These are phyloP conservation scores for Dalbergia oliveri DNA, from an alignment of 306 rosid genomes.

Conservation along the genomic window DNA sequence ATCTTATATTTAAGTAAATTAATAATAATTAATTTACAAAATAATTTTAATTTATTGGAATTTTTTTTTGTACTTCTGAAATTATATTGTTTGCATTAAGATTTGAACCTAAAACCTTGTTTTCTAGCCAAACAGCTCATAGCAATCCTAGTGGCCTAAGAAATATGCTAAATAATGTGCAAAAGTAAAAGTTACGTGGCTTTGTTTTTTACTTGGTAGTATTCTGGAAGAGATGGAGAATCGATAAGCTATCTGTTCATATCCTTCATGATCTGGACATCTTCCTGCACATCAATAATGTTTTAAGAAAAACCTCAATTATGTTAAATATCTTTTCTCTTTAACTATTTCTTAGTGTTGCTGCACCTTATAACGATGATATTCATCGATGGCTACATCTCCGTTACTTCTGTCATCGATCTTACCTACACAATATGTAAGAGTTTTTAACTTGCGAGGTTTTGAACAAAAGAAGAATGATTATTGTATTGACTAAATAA, in stretches of 20 bases:
- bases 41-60: not conserved
- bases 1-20: not conserved
- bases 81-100: too few relatives aligned
- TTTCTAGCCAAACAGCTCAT: too few relatives aligned
- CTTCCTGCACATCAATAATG: constrained; percentile 56
- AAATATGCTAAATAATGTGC: not conserved
- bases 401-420: constrained; percentile 57
- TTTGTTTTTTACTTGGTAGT: constrained; percentile 59
- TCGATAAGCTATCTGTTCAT: constrained; percentile 71
- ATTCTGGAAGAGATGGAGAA: constrained; percentile 73
- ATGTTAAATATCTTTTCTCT: not conserved
- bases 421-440: constrained; percentile 37
- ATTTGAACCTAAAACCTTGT: too few relatives aligned
- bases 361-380: constrained; percentile 64
- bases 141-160: too few relatives aligned
- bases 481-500: too few relatives aligned
- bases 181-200: not conserved
- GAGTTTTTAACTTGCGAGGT: not conserved
- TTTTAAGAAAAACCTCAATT: constrained; percentile 14
- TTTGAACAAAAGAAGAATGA: not conserved
- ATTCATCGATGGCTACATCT: constrained; percentile 56
- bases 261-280: constrained; percentile 67
- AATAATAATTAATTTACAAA: not conserved
- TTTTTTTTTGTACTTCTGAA: not conserved
- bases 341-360: not conserved